phyloP scores from a whole-genome alignment of 2,329 filamentous ascomycete genomes.

The Fusarium sp. region DNA sequence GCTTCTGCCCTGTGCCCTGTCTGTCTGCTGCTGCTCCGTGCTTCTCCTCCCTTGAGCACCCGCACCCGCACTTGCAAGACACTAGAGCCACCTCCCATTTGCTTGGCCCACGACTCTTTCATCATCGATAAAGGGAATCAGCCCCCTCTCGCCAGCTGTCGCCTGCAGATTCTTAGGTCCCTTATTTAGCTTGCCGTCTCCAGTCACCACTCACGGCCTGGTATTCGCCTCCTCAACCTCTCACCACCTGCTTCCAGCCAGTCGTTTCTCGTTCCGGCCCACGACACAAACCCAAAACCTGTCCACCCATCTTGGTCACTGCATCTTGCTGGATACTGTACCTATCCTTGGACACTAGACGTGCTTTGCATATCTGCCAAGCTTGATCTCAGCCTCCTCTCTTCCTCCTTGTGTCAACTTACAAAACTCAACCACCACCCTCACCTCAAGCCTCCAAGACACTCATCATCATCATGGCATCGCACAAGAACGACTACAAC shows the following conservation, averaged over 20 bases:
- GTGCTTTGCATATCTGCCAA: constrained; percentile 38
- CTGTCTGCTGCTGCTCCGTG: constrained; percentile 1
- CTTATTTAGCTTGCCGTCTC: constrained; percentile 30
- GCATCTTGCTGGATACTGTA: constrained; percentile 28
- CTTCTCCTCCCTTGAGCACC: constrained; percentile 26
- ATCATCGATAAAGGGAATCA: constrained; percentile 46
- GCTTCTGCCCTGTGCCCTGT: constrained; percentile 14
- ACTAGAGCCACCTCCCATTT: constrained; percentile 38
- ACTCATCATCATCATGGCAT: constrained; percentile 30
- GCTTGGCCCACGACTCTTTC: constrained; percentile 42
- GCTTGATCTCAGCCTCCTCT: constrained; percentile 31
- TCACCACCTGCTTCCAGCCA: constrained; percentile 36
- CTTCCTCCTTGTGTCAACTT: constrained; percentile 29
- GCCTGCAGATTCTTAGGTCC: constrained; percentile 33
- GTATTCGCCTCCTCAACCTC: constrained; percentile 36
- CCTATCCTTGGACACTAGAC: constrained; percentile 40
- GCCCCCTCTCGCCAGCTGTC: constrained; percentile 36
- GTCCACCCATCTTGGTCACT: constrained; percentile 29
- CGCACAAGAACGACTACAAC: constrained; percentile 44
- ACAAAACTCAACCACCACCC: constrained; percentile 42
- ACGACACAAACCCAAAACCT: constrained; percentile 37
- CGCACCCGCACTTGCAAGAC: background rate
- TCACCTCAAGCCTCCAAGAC: constrained; percentile 12
- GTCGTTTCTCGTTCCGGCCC: constrained; percentile 38
- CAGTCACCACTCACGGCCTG: constrained; percentile 34